Percentiles rank a stretch among this genome's conserved stretches.
These are phyloP conservation scores for Aspergillus candidus DNA, from an alignment of 2,329 filamentous ascomycete species.

Conservation along the genomic window DNA sequence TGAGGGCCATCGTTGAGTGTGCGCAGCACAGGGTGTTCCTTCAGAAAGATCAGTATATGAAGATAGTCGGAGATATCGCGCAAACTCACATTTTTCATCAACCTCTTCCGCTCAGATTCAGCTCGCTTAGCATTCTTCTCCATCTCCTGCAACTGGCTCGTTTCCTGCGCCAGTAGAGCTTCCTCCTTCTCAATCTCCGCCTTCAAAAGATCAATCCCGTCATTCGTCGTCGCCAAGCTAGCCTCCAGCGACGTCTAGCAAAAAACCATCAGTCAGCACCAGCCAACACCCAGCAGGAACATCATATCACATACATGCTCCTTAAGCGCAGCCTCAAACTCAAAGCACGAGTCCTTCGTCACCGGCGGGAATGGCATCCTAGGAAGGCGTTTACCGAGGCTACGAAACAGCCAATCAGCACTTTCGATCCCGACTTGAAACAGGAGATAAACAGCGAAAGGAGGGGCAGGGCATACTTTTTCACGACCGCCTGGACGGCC, in stretches of 20 bases:
- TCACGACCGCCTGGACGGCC: conserved; percentile 36
- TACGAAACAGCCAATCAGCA: conserved; percentile 8
- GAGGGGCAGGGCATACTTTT: conserved; percentile 29
- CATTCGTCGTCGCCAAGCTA: conserved; percentile 34
- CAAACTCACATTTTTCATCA: conserved; percentile 36
- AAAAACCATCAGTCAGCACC: conserved; percentile 9
- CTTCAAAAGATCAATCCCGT: conserved; percentile 36
- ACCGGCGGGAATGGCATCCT: conserved; percentile 43
- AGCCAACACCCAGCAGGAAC: not conserved
- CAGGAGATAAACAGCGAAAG: not conserved
- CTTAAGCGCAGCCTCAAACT: conserved; percentile 39
- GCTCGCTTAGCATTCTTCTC: conserved; percentile 39
- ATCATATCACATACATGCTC: conserved; percentile 32
- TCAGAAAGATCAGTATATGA: conserved; percentile 11
- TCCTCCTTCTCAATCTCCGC: conserved; percentile 40
- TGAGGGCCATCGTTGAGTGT: conserved; percentile 24
- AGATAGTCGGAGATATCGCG: not conserved
- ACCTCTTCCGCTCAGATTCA: conserved; percentile 34
- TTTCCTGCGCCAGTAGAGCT: conserved; percentile 36
- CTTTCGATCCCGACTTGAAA: not conserved
- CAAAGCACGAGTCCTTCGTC: conserved; percentile 38
- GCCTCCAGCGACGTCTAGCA: conserved; percentile 33
- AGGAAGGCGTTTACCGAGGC: conserved; percentile 37
- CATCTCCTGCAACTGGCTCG: conserved; percentile 35
- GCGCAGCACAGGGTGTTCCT: conserved; percentile 38